Evolutionary conservation across 2,329 filamentous ascomycete species (phyloP), one percentile per base, ranked within the genome.

Genomic region (Cyphellophora attinorum): DNA sequence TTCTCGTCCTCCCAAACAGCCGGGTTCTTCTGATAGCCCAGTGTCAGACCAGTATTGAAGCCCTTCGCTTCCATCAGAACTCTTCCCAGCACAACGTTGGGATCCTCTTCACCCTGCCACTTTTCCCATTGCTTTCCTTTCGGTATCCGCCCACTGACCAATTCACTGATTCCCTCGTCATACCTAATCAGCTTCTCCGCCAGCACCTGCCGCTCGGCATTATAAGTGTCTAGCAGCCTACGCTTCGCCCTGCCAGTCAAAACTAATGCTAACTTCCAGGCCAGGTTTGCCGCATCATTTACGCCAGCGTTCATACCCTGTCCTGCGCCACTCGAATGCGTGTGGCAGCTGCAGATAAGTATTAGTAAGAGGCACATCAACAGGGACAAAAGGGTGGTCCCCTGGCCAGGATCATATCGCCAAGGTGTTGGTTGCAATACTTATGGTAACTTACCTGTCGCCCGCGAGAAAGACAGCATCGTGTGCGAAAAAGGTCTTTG

Each of bases 171-270:
- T 31, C 45, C 45, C 34, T 53, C 51, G 32, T 58, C 55, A 13
- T 52, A 48, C 14, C 51, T 45, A 39, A 58, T 54, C n/a, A 58
- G 46, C 11, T 49, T 45, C 21, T 48, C 31, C 5, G 52, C 52
- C 5, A 50, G 46, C 3, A 50, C 10, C 48, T 57, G 13, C n/a
- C 55, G 46, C 33, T 59, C 55, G 2, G 34, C 28, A 10, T 46
- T 32, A 29, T 58, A 59, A 1, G 50, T 56, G 12, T 48, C 35
- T 4, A 58, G 45, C 2, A 54, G 35, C 11, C 45, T 36, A 3
- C 36, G 38, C 6, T 44, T 41, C 16, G 42, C 37, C 27, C 42
- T 42, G 15, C 51, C 51, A 6, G 29, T 44, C 39, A 45, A 28
- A 5, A 45, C 45, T 11, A 46, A 35, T 5, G 44, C 43, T 16